Conservation (phyloP, 305 asterid genomes). For the Plantago coronopus region DNA sequence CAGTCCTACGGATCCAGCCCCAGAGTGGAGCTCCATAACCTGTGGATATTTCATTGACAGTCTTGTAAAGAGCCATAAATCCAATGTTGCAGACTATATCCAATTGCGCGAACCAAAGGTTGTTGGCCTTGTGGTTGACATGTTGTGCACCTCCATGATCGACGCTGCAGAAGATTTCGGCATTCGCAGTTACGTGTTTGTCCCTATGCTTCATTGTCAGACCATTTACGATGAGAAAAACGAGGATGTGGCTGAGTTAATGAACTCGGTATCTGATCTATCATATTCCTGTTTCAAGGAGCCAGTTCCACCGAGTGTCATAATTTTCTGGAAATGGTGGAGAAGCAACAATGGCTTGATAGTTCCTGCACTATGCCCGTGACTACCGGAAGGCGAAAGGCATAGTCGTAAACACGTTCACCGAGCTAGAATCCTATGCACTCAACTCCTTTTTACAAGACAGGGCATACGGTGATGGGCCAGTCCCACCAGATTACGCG, state of each 20-base stretch:
- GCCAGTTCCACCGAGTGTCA: slow-evolving; percentile 37
- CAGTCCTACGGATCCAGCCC: slow-evolving; percentile 33
- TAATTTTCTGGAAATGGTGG: slow-evolving; percentile 43
- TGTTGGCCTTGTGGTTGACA: slow-evolving; percentile 33
- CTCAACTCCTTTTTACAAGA: slow-evolving; percentile 26
- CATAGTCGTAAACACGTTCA: slow-evolving; percentile 37
- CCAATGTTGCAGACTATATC: slow-evolving; percentile 40
- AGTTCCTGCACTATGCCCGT: slow-evolving; percentile 28
- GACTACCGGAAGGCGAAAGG: slow-evolving; percentile 34
- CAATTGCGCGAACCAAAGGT: slow-evolving; percentile 12
- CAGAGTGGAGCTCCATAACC: slow-evolving; percentile 62
- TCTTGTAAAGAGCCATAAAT: slow-evolving; percentile 44
- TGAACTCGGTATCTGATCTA: slow-evolving; percentile 28
- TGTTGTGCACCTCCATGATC: slow-evolving; percentile 31
- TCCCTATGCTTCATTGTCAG: slow-evolving; percentile 55
- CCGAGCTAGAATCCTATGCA: slow-evolving; percentile 36
- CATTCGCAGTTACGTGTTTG: slow-evolving; percentile 25
- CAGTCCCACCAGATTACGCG: slow-evolving; percentile 30
- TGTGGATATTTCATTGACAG: slow-evolving; percentile 56
- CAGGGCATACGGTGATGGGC: not conserved
- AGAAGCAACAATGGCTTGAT: slow-evolving; percentile 21
- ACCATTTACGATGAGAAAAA: slow-evolving; percentile 47
- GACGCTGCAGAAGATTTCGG: slow-evolving; percentile 30
- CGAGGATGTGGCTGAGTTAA: slow-evolving; percentile 39
- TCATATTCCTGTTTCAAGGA: slow-evolving; percentile 38